Base-by-base conservation (phyloP, 305 asterid genomes). In the Fraxinus platypoda region DNA sequence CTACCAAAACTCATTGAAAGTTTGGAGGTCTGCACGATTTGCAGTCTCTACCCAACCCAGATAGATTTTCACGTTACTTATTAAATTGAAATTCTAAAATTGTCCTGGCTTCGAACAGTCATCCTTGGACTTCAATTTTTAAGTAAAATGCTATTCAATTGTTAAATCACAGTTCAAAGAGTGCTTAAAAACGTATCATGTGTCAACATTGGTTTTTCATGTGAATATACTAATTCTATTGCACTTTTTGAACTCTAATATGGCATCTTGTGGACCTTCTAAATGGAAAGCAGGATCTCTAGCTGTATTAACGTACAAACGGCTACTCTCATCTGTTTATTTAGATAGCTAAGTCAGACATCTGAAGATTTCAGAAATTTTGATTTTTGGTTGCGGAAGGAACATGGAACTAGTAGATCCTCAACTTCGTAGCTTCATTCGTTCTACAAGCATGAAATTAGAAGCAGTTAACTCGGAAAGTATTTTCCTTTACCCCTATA, bases 391-490 rank as follows among this genome's bases (percentile, higher is more conserved):
- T 57, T 92, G 97, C 64, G 98, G 98, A 87, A 96, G 85, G 87
- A 81, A 88, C 82, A 91, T 90, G 84, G 95, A 96, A 78, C 97
- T 92, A 1, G 89, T 94, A 75, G 90, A 83, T 82, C 94, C 97
- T 8, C 93, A 93, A 85, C 85, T 94, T 59, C 91, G 94, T 75
- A 88, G 81, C 83, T 94, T 94, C 82, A 88, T 94, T 84, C 98
- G 97, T 26, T 93, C 98, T 80, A 85, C 91, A 72, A 98, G 98
- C 85, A 94, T 96, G 93, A 94, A 94, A 89, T 79, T 96, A 66
- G 99, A 96, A 91, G 93, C 90, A 78, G 76, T 94, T 49, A 98
- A 96, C 85, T 89, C 97, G 8, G 98, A 94, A 87, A 83, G 94
- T 84, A 37, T 84, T 66, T 71, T 37, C 52, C 43, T 2, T 76